phyloP scores from a whole-genome alignment of 192 early-diverging fungal species.

The Entomortierella parvispora region DNA sequence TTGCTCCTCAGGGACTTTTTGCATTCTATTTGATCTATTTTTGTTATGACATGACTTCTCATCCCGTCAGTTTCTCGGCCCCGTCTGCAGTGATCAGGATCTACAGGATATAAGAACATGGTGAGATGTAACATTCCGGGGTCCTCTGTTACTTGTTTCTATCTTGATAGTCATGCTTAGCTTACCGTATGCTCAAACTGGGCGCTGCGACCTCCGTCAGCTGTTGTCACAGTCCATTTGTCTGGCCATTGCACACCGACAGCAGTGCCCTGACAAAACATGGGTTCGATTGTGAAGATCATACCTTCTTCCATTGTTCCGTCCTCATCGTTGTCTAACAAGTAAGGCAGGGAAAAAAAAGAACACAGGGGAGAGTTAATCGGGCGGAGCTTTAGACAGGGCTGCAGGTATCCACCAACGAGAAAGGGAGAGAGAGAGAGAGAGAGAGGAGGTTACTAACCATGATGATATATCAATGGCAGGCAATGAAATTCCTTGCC shows the following conservation, averaged over 20 bases:
- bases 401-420: too few species aligned
- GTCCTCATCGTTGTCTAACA: conserved; percentile 70
- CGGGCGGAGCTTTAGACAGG: too few species aligned
- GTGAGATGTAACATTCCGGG: too few species aligned
- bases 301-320: conserved; percentile 80
- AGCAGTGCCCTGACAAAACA: conserved; percentile 82
- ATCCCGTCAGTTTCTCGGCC: conserved; percentile 72
- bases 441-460: conserved; percentile 20
- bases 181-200: conserved; percentile 87
- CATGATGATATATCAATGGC: conserved; percentile 83
- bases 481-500: conserved; percentile 86
- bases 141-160: too few species aligned
- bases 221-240: conserved; percentile 83
- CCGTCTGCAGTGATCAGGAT: conserved; percentile 72
- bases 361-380: too few species aligned
- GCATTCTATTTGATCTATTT: not conserved
- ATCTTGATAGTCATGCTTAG: not conserved
- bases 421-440: too few species aligned
- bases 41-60: not conserved
- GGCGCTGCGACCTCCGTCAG: conserved; percentile 84
- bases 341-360: too few species aligned
- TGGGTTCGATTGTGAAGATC: conserved; percentile 92
- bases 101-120: too few species aligned
- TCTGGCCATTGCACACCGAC: conserved; percentile 84
- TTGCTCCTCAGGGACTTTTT: not conserved